Evolutionary conservation across 805 yeast species (phyloP).

Genomic region (Kodamaea leandrae): DNA sequence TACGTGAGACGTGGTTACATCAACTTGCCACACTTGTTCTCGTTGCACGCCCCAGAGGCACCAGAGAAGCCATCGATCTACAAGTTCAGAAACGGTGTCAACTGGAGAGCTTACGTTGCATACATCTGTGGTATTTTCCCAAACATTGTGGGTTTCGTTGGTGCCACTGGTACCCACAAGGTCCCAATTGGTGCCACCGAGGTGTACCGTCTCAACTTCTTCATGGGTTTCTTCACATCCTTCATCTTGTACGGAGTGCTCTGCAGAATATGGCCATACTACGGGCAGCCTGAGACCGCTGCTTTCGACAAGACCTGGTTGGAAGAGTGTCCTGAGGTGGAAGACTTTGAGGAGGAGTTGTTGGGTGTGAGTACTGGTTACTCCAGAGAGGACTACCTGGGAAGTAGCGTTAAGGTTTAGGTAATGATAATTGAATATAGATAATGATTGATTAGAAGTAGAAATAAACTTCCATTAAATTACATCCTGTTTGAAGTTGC

Average conservation of each 20-base stretch:
- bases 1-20: slow-evolving; percentile 69
- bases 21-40: slow-evolving; percentile 62
- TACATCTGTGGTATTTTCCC: slow-evolving; percentile 79
- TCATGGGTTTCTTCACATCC: slow-evolving; percentile 68
- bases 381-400: not conserved
- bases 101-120: slow-evolving; percentile 84
- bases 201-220: slow-evolving; percentile 71
- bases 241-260: slow-evolving; percentile 53
- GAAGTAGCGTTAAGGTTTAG: too few species aligned
- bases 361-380: slow-evolving; percentile 6
- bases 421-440: too few species aligned
- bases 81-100: slow-evolving; percentile 64
- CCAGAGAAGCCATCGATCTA: slow-evolving; percentile 40
- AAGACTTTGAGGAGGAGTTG: slow-evolving; percentile 51
- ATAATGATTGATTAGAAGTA: not conserved
- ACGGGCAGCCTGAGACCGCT: slow-evolving; percentile 31
- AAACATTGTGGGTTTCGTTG: slow-evolving; percentile 84
- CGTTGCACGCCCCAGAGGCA: slow-evolving; percentile 36
- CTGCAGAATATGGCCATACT: slow-evolving; percentile 52
- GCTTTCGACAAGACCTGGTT: slow-evolving; percentile 57
- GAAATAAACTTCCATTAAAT: not conserved
- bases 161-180: slow-evolving; percentile 63
- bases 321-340: slow-evolving; percentile 63
- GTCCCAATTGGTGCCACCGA: slow-evolving; percentile 82
- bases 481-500: not conserved